These are phyloP conservation scores for Erodium maritimum DNA, from an alignment of 345 rosid genomes.

Conservation along the genomic window DNA sequence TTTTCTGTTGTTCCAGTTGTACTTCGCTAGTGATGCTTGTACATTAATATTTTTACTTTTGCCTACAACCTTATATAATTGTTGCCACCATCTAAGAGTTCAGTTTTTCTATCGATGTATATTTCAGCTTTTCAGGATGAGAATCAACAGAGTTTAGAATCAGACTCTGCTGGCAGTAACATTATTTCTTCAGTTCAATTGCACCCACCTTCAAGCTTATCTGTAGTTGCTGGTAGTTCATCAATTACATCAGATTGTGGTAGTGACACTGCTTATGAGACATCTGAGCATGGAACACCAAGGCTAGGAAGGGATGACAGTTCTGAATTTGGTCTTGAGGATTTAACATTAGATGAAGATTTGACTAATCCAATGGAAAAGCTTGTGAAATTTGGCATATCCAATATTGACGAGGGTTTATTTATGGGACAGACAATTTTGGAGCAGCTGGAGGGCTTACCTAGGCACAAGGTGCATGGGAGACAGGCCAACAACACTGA, in stretches of 20 bases:
- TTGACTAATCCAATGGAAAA: conserved; percentile 76
- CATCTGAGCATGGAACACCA: conserved; percentile 87
- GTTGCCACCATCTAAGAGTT: too few species aligned
- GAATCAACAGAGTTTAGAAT: conserved; percentile 39
- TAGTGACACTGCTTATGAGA: conserved; percentile 87
- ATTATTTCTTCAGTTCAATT: conserved; percentile 30
- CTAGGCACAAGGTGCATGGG: conserved; percentile 46
- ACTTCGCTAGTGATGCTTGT: too few species aligned
- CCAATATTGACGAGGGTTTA: conserved; percentile 92
- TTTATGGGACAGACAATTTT: conserved; percentile 89
- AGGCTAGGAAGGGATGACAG: conserved; percentile 48
- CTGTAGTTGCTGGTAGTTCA: conserved; percentile 48
- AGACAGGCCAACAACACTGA: conserved; percentile 33
- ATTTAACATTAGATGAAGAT: conserved; percentile 63
- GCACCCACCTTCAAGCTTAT: conserved; percentile 38
- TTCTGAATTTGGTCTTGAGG: conserved; percentile 64
- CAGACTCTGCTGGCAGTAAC: conserved; percentile 31
- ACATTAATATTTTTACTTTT: too few species aligned
- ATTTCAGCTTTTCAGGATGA: conserved; percentile 86
- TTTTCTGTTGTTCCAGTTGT: conserved; percentile 2
- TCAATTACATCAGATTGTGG: conserved; percentile 86
- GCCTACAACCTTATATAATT: too few species aligned
- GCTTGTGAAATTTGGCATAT: conserved; percentile 71
- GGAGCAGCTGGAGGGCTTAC: conserved; percentile 83
- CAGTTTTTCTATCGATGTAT: neutral